Percentiles rank a stretch among this genome's conserved stretches.
Conservation (phyloP, 2,329 filamentous ascomycete species). For the Botrytis cinerea region DNA sequence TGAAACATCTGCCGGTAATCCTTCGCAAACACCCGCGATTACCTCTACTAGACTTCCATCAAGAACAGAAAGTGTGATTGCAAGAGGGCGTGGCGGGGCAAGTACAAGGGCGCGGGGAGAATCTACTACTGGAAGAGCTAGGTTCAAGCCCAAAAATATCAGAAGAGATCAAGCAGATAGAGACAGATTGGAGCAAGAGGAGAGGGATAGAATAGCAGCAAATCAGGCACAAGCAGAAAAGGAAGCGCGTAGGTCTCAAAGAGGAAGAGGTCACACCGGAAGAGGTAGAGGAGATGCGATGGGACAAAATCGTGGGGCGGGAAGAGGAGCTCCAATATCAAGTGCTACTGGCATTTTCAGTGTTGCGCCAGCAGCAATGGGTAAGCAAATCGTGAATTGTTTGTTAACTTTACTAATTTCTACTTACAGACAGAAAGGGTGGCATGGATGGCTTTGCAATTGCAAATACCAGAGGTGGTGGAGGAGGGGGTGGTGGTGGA, state of each 20-base stretch:
- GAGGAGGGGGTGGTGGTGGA: conserved; percentile 18
- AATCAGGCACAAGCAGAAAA: conserved; percentile 28
- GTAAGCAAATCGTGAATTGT: background rate
- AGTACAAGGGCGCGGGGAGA: conserved; percentile 27
- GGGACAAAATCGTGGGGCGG: conserved; percentile 32
- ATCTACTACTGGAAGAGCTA: conserved; percentile 33
- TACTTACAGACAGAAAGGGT: conserved; percentile 19
- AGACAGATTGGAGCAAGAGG: conserved; percentile 32
- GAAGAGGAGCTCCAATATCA: conserved; percentile 24
- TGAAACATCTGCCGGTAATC: conserved; percentile 39
- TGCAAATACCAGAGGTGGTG: conserved; percentile 8
- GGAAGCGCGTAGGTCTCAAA: conserved; percentile 27
- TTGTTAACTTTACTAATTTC: background rate
- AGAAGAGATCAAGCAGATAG: conserved; percentile 36
- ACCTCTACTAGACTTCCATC: conserved; percentile 31
- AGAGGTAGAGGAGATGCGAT: conserved; percentile 42
- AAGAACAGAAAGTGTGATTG: conserved; percentile 13
- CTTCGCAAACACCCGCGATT: conserved; percentile 37
- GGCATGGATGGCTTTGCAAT: conserved; percentile 9
- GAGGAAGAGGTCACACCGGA: conserved; percentile 32
- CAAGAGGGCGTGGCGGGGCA: conserved; percentile 14
- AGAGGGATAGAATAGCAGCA: conserved; percentile 29
- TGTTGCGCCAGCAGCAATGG: conserved; percentile 24
- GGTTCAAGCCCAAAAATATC: conserved; percentile 42
- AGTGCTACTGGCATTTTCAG: conserved; percentile 35